These are phyloP conservation scores for Dimocarpus longan DNA, from an alignment of 345 rosid species.

Conservation along the genomic window DNA sequence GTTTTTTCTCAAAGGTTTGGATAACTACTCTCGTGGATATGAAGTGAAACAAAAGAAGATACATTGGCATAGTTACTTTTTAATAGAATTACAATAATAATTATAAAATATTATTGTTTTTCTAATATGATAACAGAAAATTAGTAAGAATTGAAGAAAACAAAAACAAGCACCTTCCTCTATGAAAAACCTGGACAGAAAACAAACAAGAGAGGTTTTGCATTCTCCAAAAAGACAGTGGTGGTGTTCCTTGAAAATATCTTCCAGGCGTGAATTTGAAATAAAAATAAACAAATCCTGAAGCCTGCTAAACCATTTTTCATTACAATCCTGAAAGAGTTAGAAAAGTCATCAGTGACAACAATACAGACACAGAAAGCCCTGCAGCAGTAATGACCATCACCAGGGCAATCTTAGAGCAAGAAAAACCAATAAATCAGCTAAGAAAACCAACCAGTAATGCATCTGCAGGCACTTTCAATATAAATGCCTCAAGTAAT, in stretches of 20 bases:
- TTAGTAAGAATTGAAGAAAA: background rate
- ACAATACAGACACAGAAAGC: background rate
- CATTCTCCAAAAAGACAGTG: conserved; percentile 60
- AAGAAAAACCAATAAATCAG: conserved; percentile 24
- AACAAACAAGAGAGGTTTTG: conserved; percentile 62
- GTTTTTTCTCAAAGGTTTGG: background rate
- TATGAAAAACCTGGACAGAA: conserved; percentile 60
- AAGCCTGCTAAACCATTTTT: conserved; percentile 41
- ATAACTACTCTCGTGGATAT: background rate
- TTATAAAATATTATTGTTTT: too few relatives aligned
- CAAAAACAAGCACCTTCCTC: conserved; percentile 57
- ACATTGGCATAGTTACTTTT: background rate
- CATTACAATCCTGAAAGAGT: conserved; percentile 52
- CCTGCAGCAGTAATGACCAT: background rate
- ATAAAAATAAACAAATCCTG: conserved; percentile 65
- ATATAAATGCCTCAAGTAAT: conserved; percentile 52
- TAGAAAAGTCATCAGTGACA: conserved; percentile 1
- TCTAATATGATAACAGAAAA: background rate
- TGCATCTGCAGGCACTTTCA: conserved; percentile 37
- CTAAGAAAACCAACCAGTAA: conserved; percentile 48
- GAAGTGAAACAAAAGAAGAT: background rate
- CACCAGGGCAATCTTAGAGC: conserved; percentile 12
- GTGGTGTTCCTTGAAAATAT: conserved; percentile 69
- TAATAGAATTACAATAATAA: background rate
- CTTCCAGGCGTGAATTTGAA: conserved; percentile 49